phyloP scores from a whole-genome alignment of 371 early-diverging fungal species.

The Mortierella sp. region DNA sequence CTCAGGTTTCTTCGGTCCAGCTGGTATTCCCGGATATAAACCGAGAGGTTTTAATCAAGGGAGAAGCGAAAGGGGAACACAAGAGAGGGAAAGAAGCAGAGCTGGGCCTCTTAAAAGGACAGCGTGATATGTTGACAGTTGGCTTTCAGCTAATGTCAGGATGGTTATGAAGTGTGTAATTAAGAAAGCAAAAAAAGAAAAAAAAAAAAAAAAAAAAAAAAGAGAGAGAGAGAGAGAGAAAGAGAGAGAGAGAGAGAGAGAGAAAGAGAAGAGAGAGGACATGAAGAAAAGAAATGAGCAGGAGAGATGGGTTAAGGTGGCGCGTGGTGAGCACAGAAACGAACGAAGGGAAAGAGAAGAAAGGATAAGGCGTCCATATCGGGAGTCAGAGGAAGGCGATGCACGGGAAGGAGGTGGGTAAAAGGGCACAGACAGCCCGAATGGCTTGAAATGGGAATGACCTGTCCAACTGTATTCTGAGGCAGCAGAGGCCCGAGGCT shows the following conservation, averaged over 20 bases:
- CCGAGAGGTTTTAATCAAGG: too few species aligned
- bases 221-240: constrained; percentile 1
- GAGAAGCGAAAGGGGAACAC: background rate
- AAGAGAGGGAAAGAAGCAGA: background rate
- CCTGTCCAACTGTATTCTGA: constrained; percentile 29
- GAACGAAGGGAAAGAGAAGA: background rate
- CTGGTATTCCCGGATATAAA: too few species aligned
- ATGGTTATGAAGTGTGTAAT: too few species aligned
- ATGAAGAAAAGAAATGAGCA: background rate
- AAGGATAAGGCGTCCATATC: background rate
- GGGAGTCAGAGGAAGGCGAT: background rate
- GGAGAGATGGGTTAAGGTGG: background rate
- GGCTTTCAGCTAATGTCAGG: too few species aligned
- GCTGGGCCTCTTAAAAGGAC: too few species aligned
- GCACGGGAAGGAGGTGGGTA: background rate
- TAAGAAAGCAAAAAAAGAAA: background rate
- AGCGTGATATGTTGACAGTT: too few species aligned
- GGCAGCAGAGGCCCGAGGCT: too few species aligned
- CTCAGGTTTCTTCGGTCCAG: too few species aligned
- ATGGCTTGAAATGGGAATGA: constrained; percentile 13
- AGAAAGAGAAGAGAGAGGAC: background rate
- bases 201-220: background rate
- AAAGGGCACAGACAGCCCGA: background rate
- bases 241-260: background rate
- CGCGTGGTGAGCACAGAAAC: background rate